Evolutionary conservation across 140 eudicot genomes (phyloP).

Genomic region (Anethum foeniculum): DNA sequence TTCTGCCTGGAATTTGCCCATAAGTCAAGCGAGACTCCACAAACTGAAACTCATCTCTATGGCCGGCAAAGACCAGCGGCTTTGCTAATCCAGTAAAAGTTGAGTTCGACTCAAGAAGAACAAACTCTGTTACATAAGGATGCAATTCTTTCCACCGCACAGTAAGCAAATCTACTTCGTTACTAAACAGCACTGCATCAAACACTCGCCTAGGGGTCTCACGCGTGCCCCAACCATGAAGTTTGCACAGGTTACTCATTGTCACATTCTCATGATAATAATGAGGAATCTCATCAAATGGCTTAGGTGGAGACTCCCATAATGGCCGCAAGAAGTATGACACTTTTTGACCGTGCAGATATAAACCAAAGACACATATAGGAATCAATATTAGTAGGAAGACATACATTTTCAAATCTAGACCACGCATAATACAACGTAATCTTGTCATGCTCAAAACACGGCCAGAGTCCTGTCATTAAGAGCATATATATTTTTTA

Average conservation of each 20-base stretch:
- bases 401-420: constrained; percentile 66
- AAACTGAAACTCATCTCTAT: constrained; percentile 59
- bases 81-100: constrained; percentile 81
- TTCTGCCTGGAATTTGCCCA: constrained; percentile 73
- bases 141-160: constrained; percentile 90
- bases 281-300: constrained; percentile 80
- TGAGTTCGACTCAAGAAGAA: constrained; percentile 86
- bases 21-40: constrained; percentile 76
- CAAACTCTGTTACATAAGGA: constrained; percentile 77
- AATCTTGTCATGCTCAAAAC: constrained; percentile 56
- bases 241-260: constrained; percentile 80
- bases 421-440: constrained; percentile 70
- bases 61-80: constrained; percentile 51
- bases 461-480: constrained; percentile 52
- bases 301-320: constrained; percentile 96
- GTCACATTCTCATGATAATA: constrained; percentile 86
- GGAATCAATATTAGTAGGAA: constrained; percentile 67
- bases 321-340: constrained; percentile 86
- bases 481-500: neutral
- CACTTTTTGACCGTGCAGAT: constrained; percentile 79
- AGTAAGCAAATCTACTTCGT: constrained; percentile 74
- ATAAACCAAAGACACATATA: constrained; percentile 39
- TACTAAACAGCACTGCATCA: constrained; percentile 91
- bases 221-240: constrained; percentile 85
- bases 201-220: constrained; percentile 92